Percentiles rank a stretch among this genome's conserved stretches.
Conservation (phyloP, 2,329 filamentous ascomycete genomes). For the Graphium sp. region DNA sequence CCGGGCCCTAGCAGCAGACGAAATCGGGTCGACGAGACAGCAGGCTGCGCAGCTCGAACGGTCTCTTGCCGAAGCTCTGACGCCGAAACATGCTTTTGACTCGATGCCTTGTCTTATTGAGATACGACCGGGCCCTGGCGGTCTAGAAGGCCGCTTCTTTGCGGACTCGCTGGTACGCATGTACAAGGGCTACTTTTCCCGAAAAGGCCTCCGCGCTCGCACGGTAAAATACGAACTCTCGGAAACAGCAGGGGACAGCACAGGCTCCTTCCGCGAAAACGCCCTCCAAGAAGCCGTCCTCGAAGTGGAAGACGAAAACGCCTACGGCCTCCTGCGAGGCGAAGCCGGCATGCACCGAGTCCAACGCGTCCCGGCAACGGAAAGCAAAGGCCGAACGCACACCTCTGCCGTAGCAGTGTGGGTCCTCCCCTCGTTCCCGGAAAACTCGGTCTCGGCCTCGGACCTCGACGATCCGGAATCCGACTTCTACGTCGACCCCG, state of each 20-base stretch:
- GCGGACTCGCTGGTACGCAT: slow-evolving; percentile 76
- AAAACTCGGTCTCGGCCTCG: slow-evolving; percentile 28
- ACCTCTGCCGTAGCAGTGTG: slow-evolving; percentile 86
- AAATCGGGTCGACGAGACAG: slow-evolving; percentile 49
- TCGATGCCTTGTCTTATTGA: slow-evolving; percentile 82
- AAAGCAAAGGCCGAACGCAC: slow-evolving; percentile 80
- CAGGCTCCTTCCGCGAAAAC: slow-evolving; percentile 39
- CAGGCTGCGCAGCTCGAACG: slow-evolving; percentile 46
- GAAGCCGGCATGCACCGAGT: slow-evolving; percentile 94
- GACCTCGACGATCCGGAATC: slow-evolving; percentile 72
- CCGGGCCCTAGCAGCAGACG: slow-evolving; percentile 61
- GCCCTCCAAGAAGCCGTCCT: slow-evolving; percentile 77
- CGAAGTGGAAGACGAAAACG: slow-evolving; percentile 59
- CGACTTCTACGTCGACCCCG: slow-evolving; percentile 77
- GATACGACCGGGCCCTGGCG: slow-evolving; percentile 80
- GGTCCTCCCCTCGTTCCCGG: slow-evolving; percentile 72
- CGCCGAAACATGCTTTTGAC: slow-evolving; percentile 80
- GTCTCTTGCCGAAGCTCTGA: slow-evolving; percentile 58
- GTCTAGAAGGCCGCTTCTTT: slow-evolving; percentile 81
- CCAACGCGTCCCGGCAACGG: slow-evolving; percentile 81
- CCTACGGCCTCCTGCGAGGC: slow-evolving; percentile 67
- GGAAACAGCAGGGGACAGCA: slow-evolving; percentile 39
- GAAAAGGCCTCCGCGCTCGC: slow-evolving; percentile 45
- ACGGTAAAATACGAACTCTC: slow-evolving; percentile 68
- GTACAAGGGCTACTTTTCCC: slow-evolving; percentile 68